phyloP scores from a whole-genome alignment of 75 land plant genomes.

The Pinus albicaulis region DNA sequence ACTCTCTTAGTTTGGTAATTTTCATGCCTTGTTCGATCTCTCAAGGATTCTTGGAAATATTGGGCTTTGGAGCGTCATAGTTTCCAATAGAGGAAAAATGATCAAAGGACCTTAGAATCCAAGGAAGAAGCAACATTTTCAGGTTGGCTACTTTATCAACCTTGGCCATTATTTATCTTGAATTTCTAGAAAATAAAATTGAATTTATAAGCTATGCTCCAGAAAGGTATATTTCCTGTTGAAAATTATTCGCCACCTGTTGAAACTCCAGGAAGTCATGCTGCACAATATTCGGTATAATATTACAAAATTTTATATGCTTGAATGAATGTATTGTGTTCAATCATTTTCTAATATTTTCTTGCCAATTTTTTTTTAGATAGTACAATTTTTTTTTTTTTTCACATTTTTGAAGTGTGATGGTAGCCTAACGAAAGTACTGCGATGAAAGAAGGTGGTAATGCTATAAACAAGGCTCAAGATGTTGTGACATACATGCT shows the following conservation, averaged over 20 bases:
- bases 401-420: constrained; percentile 4
- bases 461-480: constrained; percentile 64
- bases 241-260: constrained; percentile 27
- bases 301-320: neutral
- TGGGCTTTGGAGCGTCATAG: no score
- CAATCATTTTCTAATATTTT: neutral
- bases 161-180: neutral
- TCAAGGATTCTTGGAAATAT: no score
- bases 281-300: neutral
- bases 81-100: no score
- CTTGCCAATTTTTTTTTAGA: neutral
- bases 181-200: neutral
- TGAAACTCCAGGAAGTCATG: neutral
- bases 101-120: neutral
- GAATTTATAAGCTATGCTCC: neutral
- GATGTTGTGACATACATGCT: constrained; percentile 77
- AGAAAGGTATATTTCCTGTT: constrained; percentile 24
- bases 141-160: constrained; percentile 2
- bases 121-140: neutral
- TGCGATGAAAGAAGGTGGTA: constrained; percentile 15
- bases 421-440: constrained; percentile 21
- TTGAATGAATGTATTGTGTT: constrained; percentile 10
- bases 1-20: no score
- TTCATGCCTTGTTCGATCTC: no score
- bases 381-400: neutral